Evolutionary conservation across 1,284 basidiomycete genomes (phyloP).

Genomic region (Fereydounia khargensis): DNA sequence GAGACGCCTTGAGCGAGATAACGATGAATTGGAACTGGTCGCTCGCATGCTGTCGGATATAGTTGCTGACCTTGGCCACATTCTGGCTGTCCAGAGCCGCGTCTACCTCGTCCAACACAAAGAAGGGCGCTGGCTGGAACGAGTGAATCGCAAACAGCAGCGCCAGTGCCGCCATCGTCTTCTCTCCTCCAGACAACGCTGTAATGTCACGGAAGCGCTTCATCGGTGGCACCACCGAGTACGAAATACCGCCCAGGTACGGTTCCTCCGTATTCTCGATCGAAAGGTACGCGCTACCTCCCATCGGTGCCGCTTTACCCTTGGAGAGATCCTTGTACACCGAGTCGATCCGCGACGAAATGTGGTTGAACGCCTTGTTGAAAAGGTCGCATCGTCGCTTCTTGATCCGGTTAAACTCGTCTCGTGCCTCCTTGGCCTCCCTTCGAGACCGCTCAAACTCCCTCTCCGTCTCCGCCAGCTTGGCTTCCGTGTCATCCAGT

Average conservation of each 20-base stretch:
- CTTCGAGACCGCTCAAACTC: conserved; percentile 66
- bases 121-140: conserved; percentile 97
- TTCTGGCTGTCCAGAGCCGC: conserved; percentile 69
- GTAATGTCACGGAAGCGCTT: conserved; percentile 99
- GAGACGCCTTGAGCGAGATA: conserved; percentile 76
- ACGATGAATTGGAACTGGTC: conserved; percentile 90
- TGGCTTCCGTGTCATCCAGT: conserved; percentile 85
- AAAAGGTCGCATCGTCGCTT: conserved; percentile 71
- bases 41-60: conserved; percentile 52
- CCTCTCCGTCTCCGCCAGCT: conserved; percentile 62
- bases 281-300: conserved; percentile 91
- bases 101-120: conserved; percentile 96
- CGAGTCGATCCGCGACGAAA: conserved; percentile 86
- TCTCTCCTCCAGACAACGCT: conserved; percentile 95
- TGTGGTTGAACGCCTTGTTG: conserved; percentile 94
- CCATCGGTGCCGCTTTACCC: conserved; percentile 85
- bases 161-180: conserved; percentile 94
- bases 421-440: conserved; percentile 81
- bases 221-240: conserved; percentile 94
- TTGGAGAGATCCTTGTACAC: conserved; percentile 98
- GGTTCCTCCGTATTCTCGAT: conserved; percentile 98
- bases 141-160: conserved; percentile 89
- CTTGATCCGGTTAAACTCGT: conserved; percentile 85
- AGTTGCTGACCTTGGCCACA: conserved; percentile 52
- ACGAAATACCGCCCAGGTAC: conserved; percentile 90